Conservation (phyloP, 2,329 filamentous ascomycete genomes). For the Alternaria sp. region DNA sequence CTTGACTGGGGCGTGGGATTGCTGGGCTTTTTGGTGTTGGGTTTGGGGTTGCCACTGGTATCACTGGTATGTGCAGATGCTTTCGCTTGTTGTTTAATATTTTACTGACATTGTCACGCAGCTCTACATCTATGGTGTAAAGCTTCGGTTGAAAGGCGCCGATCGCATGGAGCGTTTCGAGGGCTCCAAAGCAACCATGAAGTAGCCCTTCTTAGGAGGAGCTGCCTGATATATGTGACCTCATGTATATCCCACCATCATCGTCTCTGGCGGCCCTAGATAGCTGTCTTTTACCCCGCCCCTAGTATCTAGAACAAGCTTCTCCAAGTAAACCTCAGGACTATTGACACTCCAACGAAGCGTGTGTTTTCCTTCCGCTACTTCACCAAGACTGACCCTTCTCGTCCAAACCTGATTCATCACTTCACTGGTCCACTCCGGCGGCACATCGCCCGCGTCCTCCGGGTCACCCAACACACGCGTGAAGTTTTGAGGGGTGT, state of each 20-base stretch:
- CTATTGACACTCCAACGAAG: slow-evolving; percentile 32
- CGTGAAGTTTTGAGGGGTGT: slow-evolving; percentile 14
- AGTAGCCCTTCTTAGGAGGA: neutral
- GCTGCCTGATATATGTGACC: neutral
- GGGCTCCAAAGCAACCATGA: neutral
- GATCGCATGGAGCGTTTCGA: slow-evolving; percentile 13
- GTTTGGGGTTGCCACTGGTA: slow-evolving; percentile 16
- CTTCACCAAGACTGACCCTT: slow-evolving; percentile 27
- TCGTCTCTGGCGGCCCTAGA: slow-evolving; percentile 26
- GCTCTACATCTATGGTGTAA: neutral
- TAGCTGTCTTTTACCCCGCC: slow-evolving; percentile 31
- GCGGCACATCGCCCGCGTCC: slow-evolving; percentile 48
- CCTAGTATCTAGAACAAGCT: slow-evolving; percentile 24
- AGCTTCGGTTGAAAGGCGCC: slow-evolving; percentile 1
- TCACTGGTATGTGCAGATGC: slow-evolving; percentile 6
- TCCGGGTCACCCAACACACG: slow-evolving; percentile 31
- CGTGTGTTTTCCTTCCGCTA: slow-evolving; percentile 35
- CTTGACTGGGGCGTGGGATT: slow-evolving; percentile 21
- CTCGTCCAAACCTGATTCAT: slow-evolving; percentile 25
- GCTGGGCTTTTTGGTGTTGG: slow-evolving; percentile 16
- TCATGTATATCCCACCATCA: neutral
- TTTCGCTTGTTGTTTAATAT: neutral
- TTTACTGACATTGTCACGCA: neutral
- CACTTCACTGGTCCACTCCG: slow-evolving; percentile 48
- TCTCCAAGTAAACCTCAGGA: slow-evolving; percentile 32